A percentile compares a stretch with the other conserved stretches of the same genome.
Evolutionary conservation across 495 filamentous ascomycete species (phyloP).

Genomic region (Penicillium chermesinum): DNA sequence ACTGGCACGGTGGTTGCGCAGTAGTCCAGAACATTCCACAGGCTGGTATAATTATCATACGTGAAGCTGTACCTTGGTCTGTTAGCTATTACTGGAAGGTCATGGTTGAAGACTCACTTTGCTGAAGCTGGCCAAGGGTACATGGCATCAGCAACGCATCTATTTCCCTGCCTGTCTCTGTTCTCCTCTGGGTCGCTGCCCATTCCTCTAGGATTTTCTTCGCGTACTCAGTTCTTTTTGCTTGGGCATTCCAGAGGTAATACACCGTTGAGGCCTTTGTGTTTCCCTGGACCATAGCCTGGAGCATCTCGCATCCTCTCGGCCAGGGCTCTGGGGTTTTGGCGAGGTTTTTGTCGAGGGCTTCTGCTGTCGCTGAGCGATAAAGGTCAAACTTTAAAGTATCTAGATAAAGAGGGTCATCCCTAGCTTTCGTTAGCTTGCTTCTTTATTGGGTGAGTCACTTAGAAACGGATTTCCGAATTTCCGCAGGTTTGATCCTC

Average conservation of each 20-base stretch:
- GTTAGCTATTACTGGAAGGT: neutral
- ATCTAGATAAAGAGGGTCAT: neutral
- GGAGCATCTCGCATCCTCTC: neutral
- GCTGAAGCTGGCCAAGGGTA: conserved; percentile 1
- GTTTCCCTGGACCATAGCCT: neutral
- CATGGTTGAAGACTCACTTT: neutral
- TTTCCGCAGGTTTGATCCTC: no score
- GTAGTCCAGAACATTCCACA: conserved; percentile 7
- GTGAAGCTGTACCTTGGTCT: neutral
- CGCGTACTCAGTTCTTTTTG: conserved; percentile 2
- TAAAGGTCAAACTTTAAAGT: conserved; percentile 1
- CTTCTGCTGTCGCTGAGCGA: neutral
- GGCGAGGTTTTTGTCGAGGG: neutral
- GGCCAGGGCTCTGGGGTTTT: neutral
- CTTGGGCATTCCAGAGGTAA: conserved; percentile 1
- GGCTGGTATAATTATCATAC: conserved; percentile 3
- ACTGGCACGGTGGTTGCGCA: conserved; percentile 1
- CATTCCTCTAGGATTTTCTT: conserved; percentile 1
- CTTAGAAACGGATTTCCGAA: no score
- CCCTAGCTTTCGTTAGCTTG: neutral
- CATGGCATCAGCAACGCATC: conserved; percentile 6
- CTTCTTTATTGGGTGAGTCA: no score
- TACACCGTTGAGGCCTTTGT: neutral
- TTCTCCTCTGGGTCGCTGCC: neutral
- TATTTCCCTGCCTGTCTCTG: conserved; percentile 2